Conservation (phyloP, 495 filamentous ascomycete species). For the Hypoxylon fragiforme region DNA sequence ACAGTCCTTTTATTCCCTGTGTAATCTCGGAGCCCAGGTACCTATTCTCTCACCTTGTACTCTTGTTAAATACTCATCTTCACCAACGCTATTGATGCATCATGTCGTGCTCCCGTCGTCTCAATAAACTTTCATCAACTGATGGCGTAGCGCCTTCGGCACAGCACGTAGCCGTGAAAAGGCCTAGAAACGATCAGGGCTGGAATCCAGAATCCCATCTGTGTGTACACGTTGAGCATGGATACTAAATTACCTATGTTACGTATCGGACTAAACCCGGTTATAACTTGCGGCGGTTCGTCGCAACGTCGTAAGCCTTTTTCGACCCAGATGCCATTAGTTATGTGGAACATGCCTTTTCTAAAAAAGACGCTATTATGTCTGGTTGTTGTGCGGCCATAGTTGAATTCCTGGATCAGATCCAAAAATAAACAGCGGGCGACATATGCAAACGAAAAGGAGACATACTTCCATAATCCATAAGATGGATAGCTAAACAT, state of each 20-base stretch:
- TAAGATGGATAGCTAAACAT: too few species aligned
- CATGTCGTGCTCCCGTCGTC: conserved; percentile 2
- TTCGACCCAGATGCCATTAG: not conserved
- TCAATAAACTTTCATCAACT: conserved; percentile 18
- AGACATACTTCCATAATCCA: not conserved
- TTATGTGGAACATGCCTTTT: too few species aligned
- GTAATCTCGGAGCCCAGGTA: too few species aligned
- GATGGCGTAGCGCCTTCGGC: conserved; percentile 3
- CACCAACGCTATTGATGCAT: too few species aligned
- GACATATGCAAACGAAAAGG: not conserved
- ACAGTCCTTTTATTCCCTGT: not conserved
- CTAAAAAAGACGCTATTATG: too few species aligned
- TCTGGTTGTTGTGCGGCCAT: too few species aligned
- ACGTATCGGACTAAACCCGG: conserved; percentile 1
- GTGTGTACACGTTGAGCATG: conserved; percentile 1
- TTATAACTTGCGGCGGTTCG: conserved; percentile 2
- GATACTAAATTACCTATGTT: too few species aligned
- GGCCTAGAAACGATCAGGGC: conserved; percentile 17
- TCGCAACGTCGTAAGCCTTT: too few species aligned
- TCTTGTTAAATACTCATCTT: too few species aligned
- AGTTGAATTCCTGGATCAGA: not conserved
- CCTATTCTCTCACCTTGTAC: too few species aligned
- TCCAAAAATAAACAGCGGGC: not conserved
- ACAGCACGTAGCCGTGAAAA: conserved; percentile 10
- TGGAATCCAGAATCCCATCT: conserved; percentile 1